These are phyloP conservation scores for Fusarium solani-melongenae DNA, from an alignment of 2,329 filamentous ascomycete species.

Conservation along the genomic window DNA sequence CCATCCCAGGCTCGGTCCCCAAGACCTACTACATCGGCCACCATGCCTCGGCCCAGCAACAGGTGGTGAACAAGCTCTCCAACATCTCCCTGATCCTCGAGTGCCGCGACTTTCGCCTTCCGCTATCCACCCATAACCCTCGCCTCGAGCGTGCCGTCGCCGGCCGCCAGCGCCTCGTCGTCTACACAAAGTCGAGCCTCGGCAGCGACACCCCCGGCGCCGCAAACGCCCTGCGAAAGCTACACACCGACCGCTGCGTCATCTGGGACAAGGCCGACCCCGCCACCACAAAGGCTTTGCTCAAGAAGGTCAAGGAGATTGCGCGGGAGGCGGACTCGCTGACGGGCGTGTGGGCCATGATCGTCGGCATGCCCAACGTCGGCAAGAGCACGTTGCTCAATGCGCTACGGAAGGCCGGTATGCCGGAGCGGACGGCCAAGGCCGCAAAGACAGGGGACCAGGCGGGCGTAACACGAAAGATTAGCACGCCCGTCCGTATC, in stretches of 20 bases:
- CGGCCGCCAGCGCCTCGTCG: slow-evolving; percentile 78
- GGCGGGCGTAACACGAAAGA: slow-evolving; percentile 89
- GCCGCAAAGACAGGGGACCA: slow-evolving; percentile 86
- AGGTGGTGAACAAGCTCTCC: slow-evolving; percentile 85
- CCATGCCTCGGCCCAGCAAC: slow-evolving; percentile 79
- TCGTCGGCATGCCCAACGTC: slow-evolving; percentile 98
- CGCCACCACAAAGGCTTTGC: slow-evolving; percentile 51
- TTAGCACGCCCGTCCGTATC: slow-evolving; percentile 86
- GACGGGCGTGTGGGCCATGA: slow-evolving; percentile 84
- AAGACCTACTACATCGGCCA: slow-evolving; percentile 96
- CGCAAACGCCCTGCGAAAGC: slow-evolving; percentile 44
- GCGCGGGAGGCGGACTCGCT: slow-evolving; percentile 62
- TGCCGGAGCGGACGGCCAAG: slow-evolving; percentile 62
- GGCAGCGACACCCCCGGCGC: slow-evolving; percentile 55
- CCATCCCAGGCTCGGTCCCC: slow-evolving; percentile 77
- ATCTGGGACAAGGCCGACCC: slow-evolving; percentile 58
- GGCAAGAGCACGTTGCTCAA: slow-evolving; percentile 97
- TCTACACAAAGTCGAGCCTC: slow-evolving; percentile 92
- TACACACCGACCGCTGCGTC: slow-evolving; percentile 50
- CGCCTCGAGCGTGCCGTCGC: slow-evolving; percentile 83
- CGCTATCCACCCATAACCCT: slow-evolving; percentile 89
- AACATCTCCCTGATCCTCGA: slow-evolving; percentile 91
- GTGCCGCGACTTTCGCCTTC: slow-evolving; percentile 92
- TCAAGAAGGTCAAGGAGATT: slow-evolving; percentile 50
- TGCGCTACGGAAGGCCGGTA: slow-evolving; percentile 76